Base-by-base conservation (phyloP, 2,329 filamentous ascomycete species). In the Hyphodiscus sp. region DNA sequence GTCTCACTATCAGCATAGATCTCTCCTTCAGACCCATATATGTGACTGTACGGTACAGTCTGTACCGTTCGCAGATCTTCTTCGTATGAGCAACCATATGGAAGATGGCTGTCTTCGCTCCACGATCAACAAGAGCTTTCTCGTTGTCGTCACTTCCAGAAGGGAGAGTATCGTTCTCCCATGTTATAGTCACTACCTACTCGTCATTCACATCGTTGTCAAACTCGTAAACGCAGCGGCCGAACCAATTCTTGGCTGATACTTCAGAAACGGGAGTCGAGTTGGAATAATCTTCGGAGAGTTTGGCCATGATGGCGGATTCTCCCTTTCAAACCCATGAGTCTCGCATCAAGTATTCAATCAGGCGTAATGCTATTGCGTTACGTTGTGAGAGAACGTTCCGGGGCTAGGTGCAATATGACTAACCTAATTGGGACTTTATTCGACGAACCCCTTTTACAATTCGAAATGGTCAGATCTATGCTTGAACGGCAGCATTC, bases 161-260 rank as follows among this genome's bases (percentile, higher is more conserved):
- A 15, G 69, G 65, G 2, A 75, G 60, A 0, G 73, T 72, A 55
- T 88, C 84, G 44, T 95, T 89, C 13, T 91, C 86, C 91, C 92
- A 97, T 4, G 80, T 83, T 49, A 97, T 82, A 0, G 87, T 92
- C 20, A 97, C 94, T 23, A 86, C 80, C 69, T 97, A 91, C 65
- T 97, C 90, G 68, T 99, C 94, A 64, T 85, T 89, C 43, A 97
- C 94, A 65, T 95, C 85, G 71, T 97, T 99, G 71, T 95, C 91
- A 4, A 85, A 77, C 68, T 96, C 94, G 72, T 85, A 97, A 1
- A 97, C 94, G 66, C 94, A 99, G 18, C 92, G 83, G 0, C 94
- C 94, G 66, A 91, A 97, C 90, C 91, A 87, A 59, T 85, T 85
- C 10, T 77, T 73, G 6, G 73, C 71, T 2, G 75, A 74, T 1